Base-by-base conservation (phyloP, 495 filamentous ascomycete species). In the Hypomontagnella monticulosa region DNA sequence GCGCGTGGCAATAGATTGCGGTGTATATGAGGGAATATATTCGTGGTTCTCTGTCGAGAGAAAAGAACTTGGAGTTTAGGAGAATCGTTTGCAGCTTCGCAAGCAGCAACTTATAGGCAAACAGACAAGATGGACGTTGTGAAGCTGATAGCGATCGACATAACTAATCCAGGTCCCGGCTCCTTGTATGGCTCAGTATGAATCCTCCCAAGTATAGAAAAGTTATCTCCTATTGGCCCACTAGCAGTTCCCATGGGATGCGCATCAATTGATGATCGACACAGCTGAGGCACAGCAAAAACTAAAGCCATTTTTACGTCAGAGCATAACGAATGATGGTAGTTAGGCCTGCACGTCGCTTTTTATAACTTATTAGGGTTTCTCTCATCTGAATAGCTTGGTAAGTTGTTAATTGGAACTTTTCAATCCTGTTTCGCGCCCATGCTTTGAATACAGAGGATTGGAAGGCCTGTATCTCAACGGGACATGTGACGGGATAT, bases 251-350 rank as follows among this genome's bases (percentile, higher is more conserved):
- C 18, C 23, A 27, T n/a, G 11, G 20, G 32, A 32, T 44, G 16
- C 32, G 18, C 33, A 23, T 34, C 30, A 27, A 12, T 27, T n/a
- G 11, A 44, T 10, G 53, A 57, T 57, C 53, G 32, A 36, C 53
- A 27, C 23, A 10, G 1, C 19, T 18, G 34, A 56, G 40, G 30
- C 40, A 56, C 52, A 43, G 40, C 23, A 36, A 56, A 33, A 11
- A 20, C 23, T n/a, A 15, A 43, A 44, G 52, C 52, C 33, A 36
- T 19, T 20, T 32, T 56, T 36, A 46, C 23, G 38, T 43, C 37
- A 42, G 8, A n/a, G 15, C 19, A n/a, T 4, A 38, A 16, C n/a
- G n/a, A n/a, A 23, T 46, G 5, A 46, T 6, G 23, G 23, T 27
- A 27, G 6, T 6, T 27, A 27, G 23, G 23, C 23, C 23, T 27